These are phyloP conservation scores for Neonothopanus nambi DNA, from an alignment of 1,284 basidiomycete genomes.

Conservation along the genomic window DNA sequence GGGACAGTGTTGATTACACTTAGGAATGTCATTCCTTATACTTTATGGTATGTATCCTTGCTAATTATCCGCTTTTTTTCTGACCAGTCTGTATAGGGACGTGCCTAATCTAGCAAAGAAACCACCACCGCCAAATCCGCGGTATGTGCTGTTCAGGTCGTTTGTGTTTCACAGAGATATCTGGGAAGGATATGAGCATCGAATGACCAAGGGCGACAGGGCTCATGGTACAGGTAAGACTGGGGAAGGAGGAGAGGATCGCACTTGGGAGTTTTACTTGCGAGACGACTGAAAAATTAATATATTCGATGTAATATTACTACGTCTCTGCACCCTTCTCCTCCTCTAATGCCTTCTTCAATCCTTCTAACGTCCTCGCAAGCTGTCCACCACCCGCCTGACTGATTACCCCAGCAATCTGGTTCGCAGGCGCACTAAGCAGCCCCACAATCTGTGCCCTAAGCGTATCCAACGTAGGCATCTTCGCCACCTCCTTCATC, in stretches of 20 bases:
- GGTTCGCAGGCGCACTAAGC: conserved; percentile 67
- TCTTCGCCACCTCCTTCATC: conserved; percentile 60
- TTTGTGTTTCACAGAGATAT: conserved; percentile 75
- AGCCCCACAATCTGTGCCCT: conserved; percentile 76
- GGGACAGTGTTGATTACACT: conserved; percentile 87
- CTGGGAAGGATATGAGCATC: conserved; percentile 88
- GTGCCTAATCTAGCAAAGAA: conserved; percentile 79
- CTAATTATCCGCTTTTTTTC: conserved; percentile 1
- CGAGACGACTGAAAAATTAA: too few relatives aligned
- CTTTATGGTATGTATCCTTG: conserved; percentile 65
- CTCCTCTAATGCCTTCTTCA: conserved; percentile 74
- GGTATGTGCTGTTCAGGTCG: conserved; percentile 76
- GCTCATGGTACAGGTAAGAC: conserved; percentile 64
- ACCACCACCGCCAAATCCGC: conserved; percentile 63
- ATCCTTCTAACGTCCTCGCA: conserved; percentile 75
- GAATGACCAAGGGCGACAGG: conserved; percentile 86
- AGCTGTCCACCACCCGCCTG: conserved; percentile 75
- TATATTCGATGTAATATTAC: too few relatives aligned
- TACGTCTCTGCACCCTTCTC: conserved; percentile 14
- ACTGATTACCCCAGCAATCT: conserved; percentile 67
- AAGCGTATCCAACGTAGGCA: conserved; percentile 72
- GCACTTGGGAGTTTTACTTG: conserved; percentile 79
- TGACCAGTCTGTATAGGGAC: conserved; percentile 54
- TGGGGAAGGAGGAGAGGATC: conserved; percentile 72
- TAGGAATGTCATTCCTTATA: conserved; percentile 87